phyloP scores from a whole-genome alignment of 2,329 filamentous ascomycete genomes.

The Clonostachys sp. region DNA sequence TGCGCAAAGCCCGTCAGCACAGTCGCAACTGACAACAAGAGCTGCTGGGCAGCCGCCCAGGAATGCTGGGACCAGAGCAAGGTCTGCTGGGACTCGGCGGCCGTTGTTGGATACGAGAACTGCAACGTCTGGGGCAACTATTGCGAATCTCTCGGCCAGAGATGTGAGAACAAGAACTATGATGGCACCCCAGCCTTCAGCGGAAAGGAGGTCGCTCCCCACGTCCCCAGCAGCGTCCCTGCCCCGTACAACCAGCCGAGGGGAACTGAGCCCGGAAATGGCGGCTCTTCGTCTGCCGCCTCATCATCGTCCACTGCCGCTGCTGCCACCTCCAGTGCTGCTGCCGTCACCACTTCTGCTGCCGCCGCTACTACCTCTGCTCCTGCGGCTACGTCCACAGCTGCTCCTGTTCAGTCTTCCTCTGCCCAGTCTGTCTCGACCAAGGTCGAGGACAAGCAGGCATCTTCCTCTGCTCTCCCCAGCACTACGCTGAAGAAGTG shows the following conservation, averaged over 20 bases:
- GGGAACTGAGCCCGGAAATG: constrained; percentile 7
- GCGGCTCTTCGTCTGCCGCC: constrained; percentile 6
- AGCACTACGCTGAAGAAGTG: no score
- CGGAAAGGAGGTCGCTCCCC: constrained; percentile 23
- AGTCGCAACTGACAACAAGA: constrained; percentile 31
- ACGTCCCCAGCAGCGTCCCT: constrained; percentile 25
- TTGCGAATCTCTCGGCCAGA: constrained; percentile 44
- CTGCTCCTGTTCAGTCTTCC: neutral
- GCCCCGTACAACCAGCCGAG: constrained; percentile 16
- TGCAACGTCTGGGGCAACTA: constrained; percentile 61
- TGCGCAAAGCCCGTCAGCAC: constrained; percentile 56
- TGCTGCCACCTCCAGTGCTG: neutral
- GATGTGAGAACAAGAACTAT: constrained; percentile 35
- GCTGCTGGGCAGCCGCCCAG: constrained; percentile 55
- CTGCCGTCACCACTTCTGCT: constrained; percentile 1
- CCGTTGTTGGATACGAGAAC: constrained; percentile 52
- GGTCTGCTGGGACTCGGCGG: constrained; percentile 54
- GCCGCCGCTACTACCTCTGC: neutral
- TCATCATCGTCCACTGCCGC: constrained; percentile 2
- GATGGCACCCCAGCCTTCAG: constrained; percentile 41
- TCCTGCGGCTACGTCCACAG: neutral
- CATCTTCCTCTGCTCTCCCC: no score
- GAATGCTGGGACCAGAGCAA: constrained; percentile 55
- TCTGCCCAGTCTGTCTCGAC: neutral
- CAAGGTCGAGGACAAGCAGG: neutral